Evolutionary conservation across 257 asterid genomes (phyloP).

Genomic region (Cordia subcordata): DNA sequence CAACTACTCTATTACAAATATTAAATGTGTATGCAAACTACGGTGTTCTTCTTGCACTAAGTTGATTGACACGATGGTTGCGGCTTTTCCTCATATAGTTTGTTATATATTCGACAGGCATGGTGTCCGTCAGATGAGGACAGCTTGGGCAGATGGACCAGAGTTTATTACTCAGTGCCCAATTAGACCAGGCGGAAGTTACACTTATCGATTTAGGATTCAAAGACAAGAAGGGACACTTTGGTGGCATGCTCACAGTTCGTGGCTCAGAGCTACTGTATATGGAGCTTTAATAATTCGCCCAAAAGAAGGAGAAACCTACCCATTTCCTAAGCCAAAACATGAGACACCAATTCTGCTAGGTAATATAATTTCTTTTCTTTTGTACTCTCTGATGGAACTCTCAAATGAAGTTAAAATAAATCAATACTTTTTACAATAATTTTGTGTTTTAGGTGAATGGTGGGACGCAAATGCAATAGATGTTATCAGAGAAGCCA

Average conservation of each 20-base stretch:
- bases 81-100: too few relatives aligned
- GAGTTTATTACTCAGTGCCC: constrained; percentile 30
- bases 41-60: too few relatives aligned
- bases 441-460: constrained; percentile 30
- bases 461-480: constrained; percentile 35
- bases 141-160: constrained; percentile 33
- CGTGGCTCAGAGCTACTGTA: constrained; percentile 30
- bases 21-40: too few relatives aligned
- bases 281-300: constrained; percentile 60
- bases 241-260: too few relatives aligned
- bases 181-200: constrained; percentile 28
- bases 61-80: too few relatives aligned
- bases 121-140: constrained; percentile 24
- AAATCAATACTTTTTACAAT: too few relatives aligned
- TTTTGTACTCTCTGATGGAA: too few relatives aligned
- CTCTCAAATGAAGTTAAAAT: background rate
- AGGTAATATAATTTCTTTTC: too few relatives aligned
- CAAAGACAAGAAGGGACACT: too few relatives aligned
- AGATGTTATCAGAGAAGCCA: constrained; percentile 23
- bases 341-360: constrained; percentile 57
- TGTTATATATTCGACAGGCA: too few relatives aligned
- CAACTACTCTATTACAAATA: too few relatives aligned
- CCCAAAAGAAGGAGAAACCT: constrained; percentile 38
- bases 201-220: constrained; percentile 23
- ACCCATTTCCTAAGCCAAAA: constrained; percentile 49